A percentile compares a stretch with the other conserved stretches of the same genome.
phyloP scores from a whole-genome alignment of 345 rosid genomes.

The Litchi chinensis region DNA sequence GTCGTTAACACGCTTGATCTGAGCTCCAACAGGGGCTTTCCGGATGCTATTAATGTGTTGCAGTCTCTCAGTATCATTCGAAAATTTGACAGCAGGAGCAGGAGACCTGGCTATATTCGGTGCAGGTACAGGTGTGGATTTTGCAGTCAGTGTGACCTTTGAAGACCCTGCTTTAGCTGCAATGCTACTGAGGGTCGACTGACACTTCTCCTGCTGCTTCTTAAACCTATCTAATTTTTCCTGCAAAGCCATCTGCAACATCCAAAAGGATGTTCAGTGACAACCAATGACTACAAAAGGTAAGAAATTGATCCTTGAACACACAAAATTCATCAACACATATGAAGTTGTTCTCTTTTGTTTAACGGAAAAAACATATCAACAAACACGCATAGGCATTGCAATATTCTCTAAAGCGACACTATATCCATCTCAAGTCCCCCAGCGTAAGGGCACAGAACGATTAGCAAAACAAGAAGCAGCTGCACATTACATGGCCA shows the following conservation, averaged over 20 bases:
- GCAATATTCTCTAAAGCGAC: no score
- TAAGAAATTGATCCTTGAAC: not conserved
- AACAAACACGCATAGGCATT: no score
- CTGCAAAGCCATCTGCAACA: conserved; percentile 61
- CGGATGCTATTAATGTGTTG: conserved; percentile 61
- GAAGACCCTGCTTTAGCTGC: conserved; percentile 48
- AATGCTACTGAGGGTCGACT: conserved; percentile 60
- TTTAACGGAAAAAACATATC: no score
- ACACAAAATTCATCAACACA: no score
- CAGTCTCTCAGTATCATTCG: conserved; percentile 75
- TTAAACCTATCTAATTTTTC: conserved; percentile 66
- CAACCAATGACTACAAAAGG: not conserved
- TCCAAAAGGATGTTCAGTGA: not conserved
- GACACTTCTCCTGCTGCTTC: conserved; percentile 78
- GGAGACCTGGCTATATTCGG: conserved; percentile 45
- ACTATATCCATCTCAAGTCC: no score
- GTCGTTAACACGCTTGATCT: conserved; percentile 89
- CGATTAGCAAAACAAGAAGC: no score
- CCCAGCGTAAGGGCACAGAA: no score
- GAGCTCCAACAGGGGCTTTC: conserved; percentile 81
- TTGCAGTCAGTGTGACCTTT: conserved; percentile 32
- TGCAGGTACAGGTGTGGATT: conserved; percentile 26
- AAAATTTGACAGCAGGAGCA: conserved; percentile 59
- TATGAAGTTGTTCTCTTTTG: no score
- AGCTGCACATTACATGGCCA: no score